Evolutionary conservation across 805 yeast species (phyloP).

Genomic region (Nakazawaea siamensis): DNA sequence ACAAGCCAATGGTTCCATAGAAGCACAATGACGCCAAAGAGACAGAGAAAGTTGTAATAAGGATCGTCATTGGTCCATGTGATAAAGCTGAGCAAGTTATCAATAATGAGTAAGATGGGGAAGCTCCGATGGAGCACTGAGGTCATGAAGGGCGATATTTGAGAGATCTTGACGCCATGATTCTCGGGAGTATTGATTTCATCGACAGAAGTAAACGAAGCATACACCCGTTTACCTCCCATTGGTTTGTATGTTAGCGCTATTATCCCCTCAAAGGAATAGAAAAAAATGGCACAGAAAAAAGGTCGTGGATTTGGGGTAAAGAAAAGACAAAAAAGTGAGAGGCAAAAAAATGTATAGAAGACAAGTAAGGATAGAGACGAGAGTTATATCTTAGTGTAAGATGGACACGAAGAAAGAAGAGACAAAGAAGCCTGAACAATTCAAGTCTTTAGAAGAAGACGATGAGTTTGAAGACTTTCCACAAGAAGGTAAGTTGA

Average conservation of each 20-base stretch:
- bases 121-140: constrained; percentile 37
- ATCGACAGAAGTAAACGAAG: too few species aligned
- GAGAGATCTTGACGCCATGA: too few species aligned
- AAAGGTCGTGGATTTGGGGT: too few species aligned
- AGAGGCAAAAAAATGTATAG: too few species aligned
- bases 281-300: too few species aligned
- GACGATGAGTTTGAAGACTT: constrained; percentile 98
- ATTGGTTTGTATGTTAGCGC: too few species aligned
- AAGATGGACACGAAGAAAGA: not conserved
- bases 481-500: constrained; percentile 64
- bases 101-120: constrained; percentile 38
- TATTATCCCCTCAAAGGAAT: too few species aligned
- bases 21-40: constrained; percentile 27
- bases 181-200: too few species aligned
- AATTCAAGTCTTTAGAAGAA: constrained; percentile 75
- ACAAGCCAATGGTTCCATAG: constrained; percentile 36
- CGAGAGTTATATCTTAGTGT: too few species aligned
- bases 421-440: not conserved
- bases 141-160: constrained; percentile 34
- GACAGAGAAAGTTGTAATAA: constrained; percentile 33
- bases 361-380: too few species aligned
- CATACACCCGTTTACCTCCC: too few species aligned
- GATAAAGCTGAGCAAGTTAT: constrained; percentile 32
- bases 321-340: too few species aligned
- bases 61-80: constrained; percentile 49